Percentiles rank a stretch among this genome's conserved stretches.
phyloP scores from a whole-genome alignment of 2,329 filamentous ascomycete species.

The Ilyonectria sp. region DNA sequence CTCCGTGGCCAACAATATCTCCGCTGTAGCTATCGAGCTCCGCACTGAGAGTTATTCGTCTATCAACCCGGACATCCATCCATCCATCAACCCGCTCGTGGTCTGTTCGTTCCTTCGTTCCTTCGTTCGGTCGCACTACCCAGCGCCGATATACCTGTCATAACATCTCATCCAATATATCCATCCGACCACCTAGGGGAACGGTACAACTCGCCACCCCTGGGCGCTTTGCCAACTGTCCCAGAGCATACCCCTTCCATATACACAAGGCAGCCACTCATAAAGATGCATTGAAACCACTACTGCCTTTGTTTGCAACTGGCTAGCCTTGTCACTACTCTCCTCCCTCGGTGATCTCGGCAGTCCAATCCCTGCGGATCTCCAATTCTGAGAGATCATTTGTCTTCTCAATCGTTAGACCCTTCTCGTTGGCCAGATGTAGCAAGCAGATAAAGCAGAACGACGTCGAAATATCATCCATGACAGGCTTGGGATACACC shows the following conservation, averaged over 20 bases:
- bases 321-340: conserved; percentile 40
- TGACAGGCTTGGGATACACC: conserved; percentile 87
- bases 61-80: background rate
- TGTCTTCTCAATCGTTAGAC: conserved; percentile 80
- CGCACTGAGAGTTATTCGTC: background rate
- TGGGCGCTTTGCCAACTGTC: background rate
- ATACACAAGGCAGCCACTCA: conserved; percentile 27
- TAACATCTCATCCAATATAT: conserved; percentile 31
- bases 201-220: conserved; percentile 6
- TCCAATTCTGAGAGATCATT: conserved; percentile 71
- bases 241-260: conserved; percentile 2
- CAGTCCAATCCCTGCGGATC: conserved; percentile 74
- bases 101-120: conserved; percentile 35
- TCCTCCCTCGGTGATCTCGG: conserved; percentile 66
- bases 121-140: conserved; percentile 28
- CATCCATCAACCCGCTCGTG: conserved; percentile 17
- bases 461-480: conserved; percentile 95
- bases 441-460: conserved; percentile 94
- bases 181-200: conserved; percentile 26
- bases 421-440: conserved; percentile 94
- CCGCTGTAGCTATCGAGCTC: background rate
- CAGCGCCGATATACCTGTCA: conserved; percentile 44
- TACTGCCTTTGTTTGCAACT: background rate
- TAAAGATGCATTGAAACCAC: conserved; percentile 9
- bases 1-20: background rate